Evolutionary conservation across 2,329 filamentous ascomycete genomes (phyloP).

Genomic region (Emergomyces orientalis): DNA sequence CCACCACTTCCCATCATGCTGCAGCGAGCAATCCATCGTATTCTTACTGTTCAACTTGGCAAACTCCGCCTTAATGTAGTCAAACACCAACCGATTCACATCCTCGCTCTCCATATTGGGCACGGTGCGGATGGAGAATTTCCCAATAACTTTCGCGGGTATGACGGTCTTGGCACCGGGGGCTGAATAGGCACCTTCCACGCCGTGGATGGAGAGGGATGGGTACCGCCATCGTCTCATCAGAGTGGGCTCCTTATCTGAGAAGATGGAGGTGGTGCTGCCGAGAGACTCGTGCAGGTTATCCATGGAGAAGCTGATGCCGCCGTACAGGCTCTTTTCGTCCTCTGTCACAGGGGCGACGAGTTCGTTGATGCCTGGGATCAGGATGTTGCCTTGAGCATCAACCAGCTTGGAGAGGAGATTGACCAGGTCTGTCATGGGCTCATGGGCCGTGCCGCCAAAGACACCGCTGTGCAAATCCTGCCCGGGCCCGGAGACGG

Average conservation of each 20-base stretch:
- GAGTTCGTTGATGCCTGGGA: slow-evolving; percentile 88
- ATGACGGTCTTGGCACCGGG: slow-evolving; percentile 98
- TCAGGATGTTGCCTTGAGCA: slow-evolving; percentile 81
- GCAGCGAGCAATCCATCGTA: slow-evolving; percentile 66
- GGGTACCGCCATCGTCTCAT: slow-evolving; percentile 97
- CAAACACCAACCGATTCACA: slow-evolving; percentile 77
- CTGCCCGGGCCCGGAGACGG: slow-evolving; percentile 80
- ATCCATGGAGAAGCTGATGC: slow-evolving; percentile 92
- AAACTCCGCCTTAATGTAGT: slow-evolving; percentile 75
- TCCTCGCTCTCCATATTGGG: slow-evolving; percentile 92
- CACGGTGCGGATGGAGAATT: slow-evolving; percentile 96
- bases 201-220: slow-evolving; percentile 83
- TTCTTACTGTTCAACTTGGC: slow-evolving; percentile 88
- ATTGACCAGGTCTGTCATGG: slow-evolving; percentile 89
- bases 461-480: slow-evolving; percentile 97
- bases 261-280: slow-evolving; percentile 74
- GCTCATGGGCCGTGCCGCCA: slow-evolving; percentile 90
- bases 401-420: slow-evolving; percentile 80
- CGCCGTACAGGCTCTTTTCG: slow-evolving; percentile 77
- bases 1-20: slow-evolving; percentile 98
- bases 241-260: slow-evolving; percentile 81
- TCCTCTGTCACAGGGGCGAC: slow-evolving; percentile 81
- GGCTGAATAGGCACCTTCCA: slow-evolving; percentile 89
- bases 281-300: slow-evolving; percentile 87
- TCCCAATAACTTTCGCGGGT: slow-evolving; percentile 92